Base-by-base conservation (phyloP, 1,284 basidiomycete genomes). In the Peniophora sp. region DNA sequence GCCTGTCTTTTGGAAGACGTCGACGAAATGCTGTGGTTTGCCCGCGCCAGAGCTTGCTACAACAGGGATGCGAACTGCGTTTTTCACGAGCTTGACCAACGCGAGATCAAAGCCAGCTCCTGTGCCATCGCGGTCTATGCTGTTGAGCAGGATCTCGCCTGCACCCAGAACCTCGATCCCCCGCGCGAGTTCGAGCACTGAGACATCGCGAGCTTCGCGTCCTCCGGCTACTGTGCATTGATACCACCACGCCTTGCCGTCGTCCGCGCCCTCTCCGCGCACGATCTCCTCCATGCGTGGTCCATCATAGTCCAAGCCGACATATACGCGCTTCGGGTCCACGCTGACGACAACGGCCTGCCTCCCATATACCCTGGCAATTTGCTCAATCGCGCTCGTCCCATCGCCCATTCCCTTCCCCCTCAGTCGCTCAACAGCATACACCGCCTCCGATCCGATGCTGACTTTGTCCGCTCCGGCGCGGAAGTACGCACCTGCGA, bases 321-420 rank as follows among this genome's bases (percentile, higher is more conserved):
- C 83, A 69, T 93, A 97, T 17, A 88, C 89, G 46, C 94, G 75
- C 58, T 86, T 85, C 2, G 97, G 97, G 72, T 99, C 97, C 59
- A 99, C 84, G 37, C 94, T 97, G 24, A 99, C 95, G 12, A 99
- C 97, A 48, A 99, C 94, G 1, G 97, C 97, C 66, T 99, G 96
- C 10, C 83, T 80, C n/a, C 97, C 97, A 67, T 99, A 99, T 36
- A 78, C 85, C 47, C 75, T 74, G 2, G 94, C 88, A 63, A 99
- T 99, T 3, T 85, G 88, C 72, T 98, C 95, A 60, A 99, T 97
- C 15, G 88, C 89, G 56, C 92, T 96, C n/a, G 76, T 79, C 15
- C 86, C 89, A 53, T 79, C 78, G 18, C 76, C 76, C 43, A 63
- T 68, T 41, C 64, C 74, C 3, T 72, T 64, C 41, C 71, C 75